Percentiles rank a stretch among this genome's conserved stretches.
These are phyloP conservation scores for Colletotrichum cordylinicola DNA, from an alignment of 2,329 filamentous ascomycete genomes.

Conservation along the genomic window DNA sequence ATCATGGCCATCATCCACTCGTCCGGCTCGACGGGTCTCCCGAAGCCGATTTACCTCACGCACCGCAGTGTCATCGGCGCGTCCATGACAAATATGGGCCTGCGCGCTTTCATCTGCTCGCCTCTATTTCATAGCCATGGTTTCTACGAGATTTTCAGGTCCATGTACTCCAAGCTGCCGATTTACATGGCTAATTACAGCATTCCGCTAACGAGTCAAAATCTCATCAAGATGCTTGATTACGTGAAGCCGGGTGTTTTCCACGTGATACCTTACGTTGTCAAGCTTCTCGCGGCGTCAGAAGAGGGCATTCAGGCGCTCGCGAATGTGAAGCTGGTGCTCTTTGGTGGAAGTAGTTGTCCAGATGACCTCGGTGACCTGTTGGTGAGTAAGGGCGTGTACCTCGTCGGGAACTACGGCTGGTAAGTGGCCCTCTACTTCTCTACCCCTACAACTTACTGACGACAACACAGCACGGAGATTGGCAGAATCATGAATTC, in stretches of 20 bases:
- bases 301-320: slow-evolving; percentile 47
- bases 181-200: slow-evolving; percentile 59
- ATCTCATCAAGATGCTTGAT: slow-evolving; percentile 49
- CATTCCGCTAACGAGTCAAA: slow-evolving; percentile 56
- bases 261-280: slow-evolving; percentile 54
- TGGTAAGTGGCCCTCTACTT: neutral
- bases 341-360: slow-evolving; percentile 50
- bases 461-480: slow-evolving; percentile 28
- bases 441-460: neutral
- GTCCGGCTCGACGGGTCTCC: slow-evolving; percentile 62
- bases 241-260: slow-evolving; percentile 40
- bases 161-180: slow-evolving; percentile 53
- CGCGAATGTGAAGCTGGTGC: slow-evolving; percentile 42
- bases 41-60: slow-evolving; percentile 66
- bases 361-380: slow-evolving; percentile 50
- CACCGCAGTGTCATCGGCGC: slow-evolving; percentile 55
- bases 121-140: slow-evolving; percentile 67
- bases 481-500: slow-evolving; percentile 32
- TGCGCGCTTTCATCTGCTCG: slow-evolving; percentile 58
- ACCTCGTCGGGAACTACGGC: neutral
- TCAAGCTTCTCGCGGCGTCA: slow-evolving; percentile 57
- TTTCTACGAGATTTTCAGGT: slow-evolving; percentile 57
- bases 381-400: neutral
- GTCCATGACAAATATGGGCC: slow-evolving; percentile 37
- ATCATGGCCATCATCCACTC: slow-evolving; percentile 32